phyloP scores from a whole-genome alignment of 768 basidiomycete genomes.

The Auriscalpium microsporum region DNA sequence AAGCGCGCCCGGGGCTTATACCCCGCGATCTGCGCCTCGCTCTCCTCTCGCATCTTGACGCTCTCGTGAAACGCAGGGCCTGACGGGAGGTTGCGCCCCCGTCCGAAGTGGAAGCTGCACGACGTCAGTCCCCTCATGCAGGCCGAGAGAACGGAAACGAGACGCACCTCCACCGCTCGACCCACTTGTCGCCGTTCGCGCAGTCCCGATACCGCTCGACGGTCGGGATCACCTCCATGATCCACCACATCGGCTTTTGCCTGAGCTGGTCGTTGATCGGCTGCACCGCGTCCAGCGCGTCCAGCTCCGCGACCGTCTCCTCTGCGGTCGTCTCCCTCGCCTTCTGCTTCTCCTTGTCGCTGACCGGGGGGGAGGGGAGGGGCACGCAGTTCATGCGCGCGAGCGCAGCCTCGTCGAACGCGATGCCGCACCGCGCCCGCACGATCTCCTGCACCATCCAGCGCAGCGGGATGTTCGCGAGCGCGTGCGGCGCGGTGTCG shows the following conservation, averaged over 20 bases:
- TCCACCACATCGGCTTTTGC: constrained; percentile 47
- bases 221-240: constrained; percentile 58
- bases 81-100: constrained; percentile 40
- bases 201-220: constrained; percentile 47
- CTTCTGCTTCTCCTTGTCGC: background rate
- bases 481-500: background rate
- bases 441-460: constrained; percentile 15
- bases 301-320: background rate
- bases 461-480: constrained; percentile 11
- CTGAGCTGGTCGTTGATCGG: constrained; percentile 47
- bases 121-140: background rate
- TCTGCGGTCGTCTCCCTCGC: background rate
- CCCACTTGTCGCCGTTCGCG: constrained; percentile 39
- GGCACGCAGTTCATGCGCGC: constrained; percentile 3
- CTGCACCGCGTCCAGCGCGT: constrained; percentile 31
- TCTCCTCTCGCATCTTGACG: constrained; percentile 51
- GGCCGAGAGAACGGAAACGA: background rate
- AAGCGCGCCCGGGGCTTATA: constrained; percentile 56
- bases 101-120: constrained; percentile 45
- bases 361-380: background rate
- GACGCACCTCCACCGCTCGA: constrained; percentile 44
- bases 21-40: constrained; percentile 27
- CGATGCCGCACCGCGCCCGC: background rate
- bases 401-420: constrained; percentile 1
- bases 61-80: constrained; percentile 55